Evolutionary conservation across 2,329 filamentous ascomycete species (phyloP).

Genomic region (Fusarium sublunatum): DNA sequence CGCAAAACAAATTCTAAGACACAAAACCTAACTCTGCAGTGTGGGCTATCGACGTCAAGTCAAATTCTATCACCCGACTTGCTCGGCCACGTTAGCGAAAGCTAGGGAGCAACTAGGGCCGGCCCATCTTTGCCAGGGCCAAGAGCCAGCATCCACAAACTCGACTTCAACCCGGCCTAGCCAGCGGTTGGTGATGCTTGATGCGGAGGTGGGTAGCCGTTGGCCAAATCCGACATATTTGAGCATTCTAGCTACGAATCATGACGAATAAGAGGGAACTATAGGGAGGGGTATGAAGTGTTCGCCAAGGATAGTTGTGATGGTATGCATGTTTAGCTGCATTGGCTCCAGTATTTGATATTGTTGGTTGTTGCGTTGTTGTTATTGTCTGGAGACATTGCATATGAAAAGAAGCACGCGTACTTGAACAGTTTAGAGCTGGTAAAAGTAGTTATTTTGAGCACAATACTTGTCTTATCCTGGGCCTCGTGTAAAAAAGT

Average conservation of each 20-base stretch:
- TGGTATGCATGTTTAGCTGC: conserved; percentile 43
- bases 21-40: conserved; percentile 1
- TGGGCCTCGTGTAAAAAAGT: conserved; percentile 24
- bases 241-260: conserved; percentile 23
- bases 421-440: conserved; percentile 11
- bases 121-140: conserved; percentile 32
- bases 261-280: conserved; percentile 16
- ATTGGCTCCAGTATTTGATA: conserved; percentile 25
- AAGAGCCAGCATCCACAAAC: conserved; percentile 31
- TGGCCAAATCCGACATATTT: conserved; percentile 20
- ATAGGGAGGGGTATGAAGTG: conserved; percentile 23
- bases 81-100: conserved; percentile 37
- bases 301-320: conserved; percentile 25
- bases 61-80: conserved; percentile 32
- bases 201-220: conserved; percentile 27
- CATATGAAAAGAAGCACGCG: not conserved
- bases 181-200: conserved; percentile 10
- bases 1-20: too few species aligned
- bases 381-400: conserved; percentile 5
- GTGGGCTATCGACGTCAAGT: conserved; percentile 36
- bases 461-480: conserved; percentile 18
- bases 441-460: not conserved
- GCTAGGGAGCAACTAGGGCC: conserved; percentile 27
- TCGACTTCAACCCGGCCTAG: conserved; percentile 24
- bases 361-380: conserved; percentile 15